Base-by-base conservation (phyloP, 1,284 basidiomycete genomes). In the Pseudozyma hubeiensis region DNA sequence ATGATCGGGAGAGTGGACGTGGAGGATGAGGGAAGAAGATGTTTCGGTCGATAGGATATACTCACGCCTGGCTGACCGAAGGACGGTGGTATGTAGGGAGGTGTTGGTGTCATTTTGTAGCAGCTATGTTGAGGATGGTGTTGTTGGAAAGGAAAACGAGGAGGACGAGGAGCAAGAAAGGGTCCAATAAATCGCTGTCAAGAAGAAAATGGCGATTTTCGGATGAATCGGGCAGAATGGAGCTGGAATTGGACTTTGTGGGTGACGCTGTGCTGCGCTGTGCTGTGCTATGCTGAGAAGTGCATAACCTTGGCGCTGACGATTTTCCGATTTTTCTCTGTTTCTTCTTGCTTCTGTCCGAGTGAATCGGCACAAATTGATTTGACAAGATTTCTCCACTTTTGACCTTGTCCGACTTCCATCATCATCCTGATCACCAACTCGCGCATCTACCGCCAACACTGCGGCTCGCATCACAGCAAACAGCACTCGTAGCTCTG, bases 61-160 rank as follows among this genome's bases (percentile, higher is more conserved):
- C 68, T 67, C 59, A 75, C 66, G 39, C 73, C 73, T 50, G 73
- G 73, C 51, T 71, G 68, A 13, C 73, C 71, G 40, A 74, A 74
- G 9, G 65, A 68, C 17, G 71, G 65, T 7, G 71, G 71, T 19
- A 64, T 74, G 52, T 73, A 72, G 31, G 59, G 46, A 13, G 58
- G 44, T 16, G 41, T 34, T n/a, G 40, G n/a, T 45, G 49, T 30
- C 30, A 29, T 16, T 13, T 29, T 16, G n/a, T 49, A 41, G 34
- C 40, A 34, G 52, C 44, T 34, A 14, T 51, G 53, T 4, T 10
- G 1, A 13, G 19, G 7, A 2, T 29, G 11, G n/a, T 16, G 41
- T 19, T 6, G 34, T 19, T 29, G 33, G 13, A 17, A 5, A n/a
- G 14, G 35, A 35, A 39, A 30, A 7, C 14, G 50, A 50, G 39